Evolutionary conservation across 129 eudicot genomes (phyloP), one percentile per base, ranked within the genome.

Genomic region (Arctium lappa): DNA sequence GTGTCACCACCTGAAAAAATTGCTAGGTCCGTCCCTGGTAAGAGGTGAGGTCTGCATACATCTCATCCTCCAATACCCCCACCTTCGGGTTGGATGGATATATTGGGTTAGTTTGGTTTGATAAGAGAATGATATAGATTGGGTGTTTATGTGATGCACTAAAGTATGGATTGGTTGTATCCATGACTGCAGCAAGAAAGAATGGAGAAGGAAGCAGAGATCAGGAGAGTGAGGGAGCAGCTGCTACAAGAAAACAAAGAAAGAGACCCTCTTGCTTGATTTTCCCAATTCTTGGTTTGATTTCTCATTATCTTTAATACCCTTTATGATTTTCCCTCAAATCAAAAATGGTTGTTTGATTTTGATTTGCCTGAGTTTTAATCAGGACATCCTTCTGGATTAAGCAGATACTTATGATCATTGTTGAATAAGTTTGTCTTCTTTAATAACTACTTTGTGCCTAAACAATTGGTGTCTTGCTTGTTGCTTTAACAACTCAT

Each of bases 201-300:
- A 83, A 78, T 90, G 92, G 97, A 90, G 94, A 90, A 87, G 81
- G 97, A 89, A 80, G 91, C 86, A 13, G 90, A 91, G 79, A 88
- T 93, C 80, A 91, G 89, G 86, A 91, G 90, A 87, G 89, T 91
- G 73, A 89, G 91, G 65, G 92, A 89, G 76, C 89, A 89, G 77
- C 66, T 93, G 48, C 77, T 89, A 56, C 88, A 86, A 78, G 81
- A 91, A 72, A 87, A 88, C 82, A 91, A 81, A 81, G 88, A 90
- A 78, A 86, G 89, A 72, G 94, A 89, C 11, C 48, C 94, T 34
- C 82, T 88, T 68, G 89, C 90, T 77, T 91, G 46, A 93, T 33
- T 74, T 78, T 44, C 82, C 80, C 27, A 38, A 10, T 53, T 36
- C 68, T 77, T 40, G 27, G n/a, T 6, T 66, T 86, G 46, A 6